phyloP scores from a whole-genome alignment of 2,329 filamentous ascomycete species.

The Drechslerella dactyloides region DNA sequence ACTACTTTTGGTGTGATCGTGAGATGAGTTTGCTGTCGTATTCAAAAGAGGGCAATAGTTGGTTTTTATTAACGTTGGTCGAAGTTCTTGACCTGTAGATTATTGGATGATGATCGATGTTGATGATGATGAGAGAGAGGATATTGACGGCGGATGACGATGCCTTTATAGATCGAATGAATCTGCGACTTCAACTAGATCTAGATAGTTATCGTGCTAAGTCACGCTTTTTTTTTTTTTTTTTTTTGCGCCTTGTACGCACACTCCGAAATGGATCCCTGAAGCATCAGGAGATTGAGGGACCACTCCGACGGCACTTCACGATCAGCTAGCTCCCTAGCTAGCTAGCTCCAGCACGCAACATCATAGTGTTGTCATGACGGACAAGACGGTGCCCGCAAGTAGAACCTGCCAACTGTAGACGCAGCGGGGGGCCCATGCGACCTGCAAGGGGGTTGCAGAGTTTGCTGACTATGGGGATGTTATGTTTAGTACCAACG shows the following conservation, averaged over 20 bases:
- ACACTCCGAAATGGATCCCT: constrained; percentile 4
- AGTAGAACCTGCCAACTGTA: constrained; percentile 45
- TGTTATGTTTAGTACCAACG: not conserved
- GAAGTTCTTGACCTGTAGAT: too few relatives aligned
- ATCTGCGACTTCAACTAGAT: constrained; percentile 3
- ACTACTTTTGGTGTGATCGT: not conserved
- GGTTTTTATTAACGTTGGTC: too few relatives aligned
- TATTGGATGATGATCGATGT: not conserved
- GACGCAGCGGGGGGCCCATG: constrained; percentile 29
- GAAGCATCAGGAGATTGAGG: not conserved
- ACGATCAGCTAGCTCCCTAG: constrained; percentile 21
- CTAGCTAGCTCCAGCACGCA: not conserved
- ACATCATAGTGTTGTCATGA: constrained; percentile 50
- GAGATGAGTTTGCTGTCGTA: too few relatives aligned
- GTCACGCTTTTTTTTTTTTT: too few relatives aligned
- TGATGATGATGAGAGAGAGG: constrained; percentile 7
- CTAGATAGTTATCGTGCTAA: not conserved
- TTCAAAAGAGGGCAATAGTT: too few relatives aligned
- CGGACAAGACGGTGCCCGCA: constrained; percentile 40
- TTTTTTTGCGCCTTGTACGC: constrained; percentile 20
- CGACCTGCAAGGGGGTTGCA: constrained; percentile 14
- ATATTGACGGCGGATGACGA: not conserved
- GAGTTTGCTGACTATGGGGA: constrained; percentile 2
- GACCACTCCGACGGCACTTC: constrained; percentile 11
- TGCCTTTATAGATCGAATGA: constrained; percentile 39